Percentiles rank a stretch among this genome's conserved stretches.
These are phyloP conservation scores for Plasmodium malariae DNA, from an alignment of 169 alveolate species.

Conservation along the genomic window DNA sequence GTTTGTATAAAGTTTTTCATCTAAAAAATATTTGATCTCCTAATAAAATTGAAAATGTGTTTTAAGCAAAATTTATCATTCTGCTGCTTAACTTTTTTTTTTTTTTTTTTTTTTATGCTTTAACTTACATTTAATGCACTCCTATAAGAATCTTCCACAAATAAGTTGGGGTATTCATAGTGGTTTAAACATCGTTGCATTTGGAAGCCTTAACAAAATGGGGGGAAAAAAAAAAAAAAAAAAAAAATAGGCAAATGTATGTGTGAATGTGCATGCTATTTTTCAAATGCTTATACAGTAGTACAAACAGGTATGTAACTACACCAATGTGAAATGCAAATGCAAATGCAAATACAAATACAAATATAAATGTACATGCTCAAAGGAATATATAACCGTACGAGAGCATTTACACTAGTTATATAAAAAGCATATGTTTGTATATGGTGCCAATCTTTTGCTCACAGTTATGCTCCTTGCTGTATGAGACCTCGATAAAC, in stretches of 20 bases:
- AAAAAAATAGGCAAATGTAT: not conserved
- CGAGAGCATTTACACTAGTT: no score
- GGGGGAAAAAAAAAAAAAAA: no score
- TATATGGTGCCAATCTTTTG: not conserved
- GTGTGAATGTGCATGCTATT: not conserved
- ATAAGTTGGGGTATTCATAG: conserved; percentile 62
- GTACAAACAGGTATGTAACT: not conserved
- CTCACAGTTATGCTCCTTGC: conserved; percentile 65
- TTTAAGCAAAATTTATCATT: not conserved
- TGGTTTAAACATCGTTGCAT: conserved; percentile 59
- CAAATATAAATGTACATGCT: not conserved
- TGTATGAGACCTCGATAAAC: conserved; percentile 48
- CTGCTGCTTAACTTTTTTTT: not conserved
- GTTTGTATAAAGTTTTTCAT: conserved; percentile 47
- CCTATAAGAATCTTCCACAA: conserved; percentile 26
- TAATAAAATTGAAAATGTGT: not conserved
- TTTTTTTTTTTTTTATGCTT: not conserved
- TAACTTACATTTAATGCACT: conserved; percentile 34
- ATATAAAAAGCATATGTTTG: no score
- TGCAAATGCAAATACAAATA: not conserved
- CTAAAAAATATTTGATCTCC: conserved; percentile 59
- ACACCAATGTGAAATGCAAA: no score
- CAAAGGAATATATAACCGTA: not conserved
- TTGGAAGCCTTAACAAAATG: conserved; percentile 61
- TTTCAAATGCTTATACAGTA: not conserved